A percentile compares a stretch with the other conserved stretches of the same genome.
Evolutionary conservation across 2,329 filamentous ascomycete species (phyloP).

Genomic region (Clarireedia homoeocarpa): DNA sequence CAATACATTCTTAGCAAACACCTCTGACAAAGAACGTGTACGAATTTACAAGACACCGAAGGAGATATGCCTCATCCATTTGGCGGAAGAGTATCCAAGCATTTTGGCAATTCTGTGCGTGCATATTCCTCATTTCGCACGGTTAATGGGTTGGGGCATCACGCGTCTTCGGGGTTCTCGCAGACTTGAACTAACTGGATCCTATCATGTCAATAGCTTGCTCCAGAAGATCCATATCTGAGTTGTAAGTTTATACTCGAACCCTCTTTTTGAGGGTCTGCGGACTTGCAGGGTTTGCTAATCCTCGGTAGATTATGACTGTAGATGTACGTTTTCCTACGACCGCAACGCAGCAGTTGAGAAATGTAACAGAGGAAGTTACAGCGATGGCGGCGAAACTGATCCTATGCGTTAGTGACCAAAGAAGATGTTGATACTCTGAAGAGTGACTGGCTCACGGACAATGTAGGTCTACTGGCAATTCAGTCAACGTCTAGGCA

Average conservation of each 20-base stretch:
- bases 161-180: not conserved
- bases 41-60: not conserved
- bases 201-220: constrained; percentile 31
- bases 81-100: constrained; percentile 41
- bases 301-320: constrained; percentile 48
- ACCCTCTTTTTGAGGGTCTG: not conserved
- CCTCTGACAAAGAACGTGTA: too few relatives aligned
- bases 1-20: too few relatives aligned
- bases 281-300: constrained; percentile 7
- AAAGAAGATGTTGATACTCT: constrained; percentile 83
- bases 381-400: constrained; percentile 5
- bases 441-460: constrained; percentile 90
- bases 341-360: not conserved
- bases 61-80: constrained; percentile 36
- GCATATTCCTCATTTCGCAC: constrained; percentile 13
- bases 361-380: not conserved
- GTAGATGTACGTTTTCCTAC: constrained; percentile 43
- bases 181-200: not conserved
- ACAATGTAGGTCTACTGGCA: constrained; percentile 56
- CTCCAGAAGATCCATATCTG: constrained; percentile 60
- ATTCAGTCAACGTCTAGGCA: not conserved
- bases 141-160: too few relatives aligned
- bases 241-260: constrained; percentile 48
- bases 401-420: constrained; percentile 52
- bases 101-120: constrained; percentile 41